A percentile compares a stretch with the other conserved stretches of the same genome.
phyloP scores from a whole-genome alignment of 1,139 yeast genomes.

The Pichia sp. region DNA sequence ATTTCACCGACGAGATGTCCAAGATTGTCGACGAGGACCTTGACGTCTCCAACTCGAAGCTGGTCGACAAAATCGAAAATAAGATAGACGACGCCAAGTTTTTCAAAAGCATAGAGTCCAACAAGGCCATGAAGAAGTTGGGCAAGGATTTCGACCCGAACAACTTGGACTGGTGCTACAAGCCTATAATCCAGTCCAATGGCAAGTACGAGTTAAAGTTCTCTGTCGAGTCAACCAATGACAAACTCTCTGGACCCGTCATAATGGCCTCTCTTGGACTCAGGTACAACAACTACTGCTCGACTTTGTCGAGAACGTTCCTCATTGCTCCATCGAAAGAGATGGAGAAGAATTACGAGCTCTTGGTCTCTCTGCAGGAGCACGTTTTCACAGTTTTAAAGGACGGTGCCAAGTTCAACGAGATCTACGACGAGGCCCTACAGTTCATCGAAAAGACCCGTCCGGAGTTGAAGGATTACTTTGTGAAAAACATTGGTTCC shows the following conservation, averaged over 20 bases:
- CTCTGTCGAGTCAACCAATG: slow-evolving; percentile 72
- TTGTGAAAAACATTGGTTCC: slow-evolving; percentile 85
- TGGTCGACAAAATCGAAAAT: slow-evolving; percentile 74
- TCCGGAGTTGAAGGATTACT: slow-evolving; percentile 62
- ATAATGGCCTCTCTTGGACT: slow-evolving; percentile 82
- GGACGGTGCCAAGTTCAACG: slow-evolving; percentile 64
- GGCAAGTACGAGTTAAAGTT: slow-evolving; percentile 82
- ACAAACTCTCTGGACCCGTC: slow-evolving; percentile 72
- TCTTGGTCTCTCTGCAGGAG: slow-evolving; percentile 63
- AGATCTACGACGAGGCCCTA: slow-evolving; percentile 61
- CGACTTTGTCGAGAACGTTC: slow-evolving; percentile 84
- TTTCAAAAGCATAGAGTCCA: slow-evolving; percentile 44
- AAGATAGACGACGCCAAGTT: slow-evolving; percentile 76
- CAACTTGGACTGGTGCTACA: slow-evolving; percentile 88
- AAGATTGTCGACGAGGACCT: slow-evolving; percentile 81
- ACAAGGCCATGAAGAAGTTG: slow-evolving; percentile 57
- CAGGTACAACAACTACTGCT: slow-evolving; percentile 84
- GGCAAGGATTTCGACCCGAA: slow-evolving; percentile 65
- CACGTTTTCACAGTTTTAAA: slow-evolving; percentile 57
- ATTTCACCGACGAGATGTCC: slow-evolving; percentile 85
- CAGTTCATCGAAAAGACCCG: slow-evolving; percentile 53
- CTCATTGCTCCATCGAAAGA: slow-evolving; percentile 83
- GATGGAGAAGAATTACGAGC: slow-evolving; percentile 76
- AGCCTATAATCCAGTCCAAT: slow-evolving; percentile 89
- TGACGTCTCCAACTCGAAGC: slow-evolving; percentile 65